phyloP scores from a whole-genome alignment of 2,329 filamentous ascomycete genomes.

The Talaromyces sp. region DNA sequence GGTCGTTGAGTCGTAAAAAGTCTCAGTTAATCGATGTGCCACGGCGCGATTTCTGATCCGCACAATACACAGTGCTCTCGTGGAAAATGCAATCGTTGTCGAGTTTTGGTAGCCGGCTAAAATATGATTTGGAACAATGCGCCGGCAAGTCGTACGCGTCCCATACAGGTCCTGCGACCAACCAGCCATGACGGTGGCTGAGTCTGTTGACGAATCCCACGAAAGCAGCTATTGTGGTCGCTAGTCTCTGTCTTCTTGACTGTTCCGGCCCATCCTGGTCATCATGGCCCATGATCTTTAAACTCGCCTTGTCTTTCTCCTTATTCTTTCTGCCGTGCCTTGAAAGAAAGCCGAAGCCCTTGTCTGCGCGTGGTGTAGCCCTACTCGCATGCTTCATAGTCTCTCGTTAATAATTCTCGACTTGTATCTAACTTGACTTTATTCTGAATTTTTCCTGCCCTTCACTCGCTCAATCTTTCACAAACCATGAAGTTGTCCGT shows the following conservation, averaged over 20 bases:
- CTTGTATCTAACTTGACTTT: not conserved
- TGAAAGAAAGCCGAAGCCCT: not conserved
- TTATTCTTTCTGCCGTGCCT: not conserved
- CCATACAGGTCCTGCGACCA: not conserved
- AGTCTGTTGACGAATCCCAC: not conserved
- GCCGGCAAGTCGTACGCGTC: not conserved
- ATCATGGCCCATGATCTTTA: not conserved
- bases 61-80: not conserved
- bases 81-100: not conserved
- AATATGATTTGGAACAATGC: not conserved
- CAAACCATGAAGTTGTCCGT: conserved; percentile 51
- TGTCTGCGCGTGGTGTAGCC: not conserved
- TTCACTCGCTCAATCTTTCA: conserved; percentile 3
- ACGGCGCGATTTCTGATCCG: not conserved
- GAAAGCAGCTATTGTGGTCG: not conserved
- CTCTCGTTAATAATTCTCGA: conserved; percentile 1
- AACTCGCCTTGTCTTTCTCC: not conserved
- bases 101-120: not conserved
- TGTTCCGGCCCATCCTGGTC: not conserved
- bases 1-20: not conserved
- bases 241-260: not conserved
- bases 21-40: not conserved
- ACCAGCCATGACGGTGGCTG: not conserved
- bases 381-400: conserved; percentile 6
- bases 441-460: not conserved